Conservation (phyloP, 352 stramenopile genomes). For the Globisporangium sylvaticum region DNA sequence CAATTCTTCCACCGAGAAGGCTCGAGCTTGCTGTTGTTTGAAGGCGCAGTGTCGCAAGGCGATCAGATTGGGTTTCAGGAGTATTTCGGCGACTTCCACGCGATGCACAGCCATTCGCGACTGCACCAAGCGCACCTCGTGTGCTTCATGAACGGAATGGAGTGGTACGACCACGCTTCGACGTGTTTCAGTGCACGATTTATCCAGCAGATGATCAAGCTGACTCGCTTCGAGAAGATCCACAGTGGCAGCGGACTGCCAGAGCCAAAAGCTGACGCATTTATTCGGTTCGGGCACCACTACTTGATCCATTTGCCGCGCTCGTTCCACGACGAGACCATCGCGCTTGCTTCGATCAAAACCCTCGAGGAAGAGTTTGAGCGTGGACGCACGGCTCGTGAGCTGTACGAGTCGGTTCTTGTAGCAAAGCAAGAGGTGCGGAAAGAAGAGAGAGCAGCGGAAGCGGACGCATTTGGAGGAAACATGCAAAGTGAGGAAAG, state of each 20-base stretch:
- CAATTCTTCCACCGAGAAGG: slow-evolving; percentile 56
- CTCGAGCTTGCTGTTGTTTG: slow-evolving; percentile 65
- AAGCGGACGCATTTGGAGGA: not conserved
- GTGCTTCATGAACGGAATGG: slow-evolving; percentile 62
- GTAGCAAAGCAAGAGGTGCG: slow-evolving; percentile 34
- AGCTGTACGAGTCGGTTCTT: slow-evolving; percentile 74
- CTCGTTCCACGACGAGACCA: slow-evolving; percentile 75
- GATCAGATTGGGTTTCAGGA: slow-evolving; percentile 69
- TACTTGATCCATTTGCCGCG: slow-evolving; percentile 78
- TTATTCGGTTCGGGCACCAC: slow-evolving; percentile 72
- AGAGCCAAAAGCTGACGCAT: slow-evolving; percentile 48
- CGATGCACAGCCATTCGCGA: slow-evolving; percentile 42
- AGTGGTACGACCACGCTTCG: slow-evolving; percentile 66
- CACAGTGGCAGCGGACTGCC: slow-evolving; percentile 25
- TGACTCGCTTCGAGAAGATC: slow-evolving; percentile 61
- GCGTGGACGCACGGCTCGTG: slow-evolving; percentile 55
- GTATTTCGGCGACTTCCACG: slow-evolving; percentile 56
- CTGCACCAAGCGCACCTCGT: slow-evolving; percentile 73
- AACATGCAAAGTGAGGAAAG: not conserved
- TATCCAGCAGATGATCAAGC: slow-evolving; percentile 76
- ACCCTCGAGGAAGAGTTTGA: slow-evolving; percentile 78
- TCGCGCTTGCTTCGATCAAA: slow-evolving; percentile 64
- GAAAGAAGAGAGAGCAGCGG: not conserved
- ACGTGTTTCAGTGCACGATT: slow-evolving; percentile 65
- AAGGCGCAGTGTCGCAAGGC: slow-evolving; percentile 55